Percentiles rank a stretch among this genome's conserved stretches.
Conservation (phyloP, 306 rosid genomes). For the Sphenostylis stenocarpa region DNA sequence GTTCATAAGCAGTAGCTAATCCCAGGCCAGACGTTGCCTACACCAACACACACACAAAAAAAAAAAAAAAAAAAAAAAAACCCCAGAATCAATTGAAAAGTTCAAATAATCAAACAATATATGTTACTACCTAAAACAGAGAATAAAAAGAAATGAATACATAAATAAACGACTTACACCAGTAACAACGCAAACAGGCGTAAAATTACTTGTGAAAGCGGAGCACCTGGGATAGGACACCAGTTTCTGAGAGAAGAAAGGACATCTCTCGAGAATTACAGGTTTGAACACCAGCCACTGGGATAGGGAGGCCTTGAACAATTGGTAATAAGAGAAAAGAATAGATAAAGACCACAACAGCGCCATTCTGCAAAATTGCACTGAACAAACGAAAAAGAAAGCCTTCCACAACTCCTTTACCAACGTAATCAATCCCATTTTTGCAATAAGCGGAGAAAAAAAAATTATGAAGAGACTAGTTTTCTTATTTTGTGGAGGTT, state of each 20-base stretch:
- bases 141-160: background rate
- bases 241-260: constrained; percentile 21
- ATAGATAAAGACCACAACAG: constrained; percentile 57
- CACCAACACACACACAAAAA: constrained; percentile 16
- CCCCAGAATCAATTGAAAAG: background rate
- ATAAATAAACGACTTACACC: constrained; percentile 52
- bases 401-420: constrained; percentile 40
- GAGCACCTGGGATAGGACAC: constrained; percentile 42
- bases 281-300: background rate
- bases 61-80: background rate
- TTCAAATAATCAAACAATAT: background rate
- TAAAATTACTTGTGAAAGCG: constrained; percentile 26
- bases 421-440: constrained; percentile 24
- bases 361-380: constrained; percentile 76
- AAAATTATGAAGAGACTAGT: background rate
- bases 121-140: background rate
- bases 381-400: constrained; percentile 43
- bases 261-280: background rate
- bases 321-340: constrained; percentile 47
- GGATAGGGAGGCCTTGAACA: constrained; percentile 31
- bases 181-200: constrained; percentile 76
- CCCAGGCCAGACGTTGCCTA: constrained; percentile 98
- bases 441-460: background rate
- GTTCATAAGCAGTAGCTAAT: constrained; percentile 68
- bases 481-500: background rate